Evolutionary conservation across 805 yeast species (phyloP), one percentile per base, ranked within the genome.

Genomic region (Saccharomycopsis sp.): DNA sequence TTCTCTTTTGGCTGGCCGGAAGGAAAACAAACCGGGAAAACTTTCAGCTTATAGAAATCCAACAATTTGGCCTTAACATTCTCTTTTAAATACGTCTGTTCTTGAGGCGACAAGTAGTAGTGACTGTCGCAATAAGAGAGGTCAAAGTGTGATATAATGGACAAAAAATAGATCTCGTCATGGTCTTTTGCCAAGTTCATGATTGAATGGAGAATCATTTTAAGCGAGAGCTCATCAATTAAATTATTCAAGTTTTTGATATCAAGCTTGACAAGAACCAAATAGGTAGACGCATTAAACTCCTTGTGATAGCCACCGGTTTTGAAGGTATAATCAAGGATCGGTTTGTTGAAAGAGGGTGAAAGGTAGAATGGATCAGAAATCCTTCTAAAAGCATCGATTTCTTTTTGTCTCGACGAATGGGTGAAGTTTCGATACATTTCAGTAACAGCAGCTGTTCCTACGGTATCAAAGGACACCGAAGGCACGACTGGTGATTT

Each of bases 331-430:
- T 49, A 54, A 19, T 54, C 58, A 1, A 61, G 25, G 23, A 59
- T 58, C 14, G 63, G 63, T 25, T 61, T 61, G 29, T 61, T 61
- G 54, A 56, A 61, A 14, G 63, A 61, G 7, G 63, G 62, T 8
- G 62, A 15, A 14, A 61, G 22, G 42, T 61, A 61, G 34, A 58
- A 61, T 12, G 63, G 63, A 23, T 61, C 58, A 17, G 53, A 35
- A 19, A 61, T n/a, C 42, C 57, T 47, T 47, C 54, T 25, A 49
- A 57, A 61, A 9, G 57, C 56, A 17, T 56, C 55, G 20, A 61
- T 58, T 17, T 61, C 63, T 20, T 52, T 51, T 29, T 56, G 59
- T 2, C 63, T 29, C 12, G 51, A 34, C 23, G 53, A 34, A 25
- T 58, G 62, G 14, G 55, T 22, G 25, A 54, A 58, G 42, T 58